phyloP scores from a whole-genome alignment of 192 early-diverging fungal genomes.

The Coemansia aciculifera region DNA sequence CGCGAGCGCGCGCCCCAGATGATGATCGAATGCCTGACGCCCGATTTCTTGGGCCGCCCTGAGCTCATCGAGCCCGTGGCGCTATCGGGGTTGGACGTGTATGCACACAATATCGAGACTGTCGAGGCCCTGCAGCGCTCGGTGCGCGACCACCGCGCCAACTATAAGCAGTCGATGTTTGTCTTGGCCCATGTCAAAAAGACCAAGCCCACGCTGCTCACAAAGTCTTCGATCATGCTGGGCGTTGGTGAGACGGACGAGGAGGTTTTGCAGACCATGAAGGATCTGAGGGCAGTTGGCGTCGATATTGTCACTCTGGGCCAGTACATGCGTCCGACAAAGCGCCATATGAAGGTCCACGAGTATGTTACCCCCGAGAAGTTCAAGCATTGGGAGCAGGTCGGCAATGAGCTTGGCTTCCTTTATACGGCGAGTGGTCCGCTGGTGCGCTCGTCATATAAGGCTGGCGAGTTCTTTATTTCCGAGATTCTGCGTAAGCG shows the following conservation, averaged over 20 bases:
- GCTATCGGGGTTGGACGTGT: constrained; percentile 90
- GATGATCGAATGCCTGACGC: constrained; percentile 94
- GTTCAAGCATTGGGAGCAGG: constrained; percentile 83
- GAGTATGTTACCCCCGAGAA: constrained; percentile 92
- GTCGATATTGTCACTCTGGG: constrained; percentile 96
- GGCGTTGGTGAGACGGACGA: constrained; percentile 95
- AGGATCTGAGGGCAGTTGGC: constrained; percentile 74
- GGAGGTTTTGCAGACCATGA: constrained; percentile 85
- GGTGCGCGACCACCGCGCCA: constrained; percentile 91
- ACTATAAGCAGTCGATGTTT: constrained; percentile 86
- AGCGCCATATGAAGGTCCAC: constrained; percentile 96
- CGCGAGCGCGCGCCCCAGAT: constrained; percentile 89
- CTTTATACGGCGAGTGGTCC: constrained; percentile 95
- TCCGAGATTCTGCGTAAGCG: constrained; percentile 73
- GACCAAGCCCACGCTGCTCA: constrained; percentile 75
- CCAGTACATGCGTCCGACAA: constrained; percentile 99
- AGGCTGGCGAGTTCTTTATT: constrained; percentile 97
- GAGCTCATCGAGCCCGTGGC: constrained; percentile 82
- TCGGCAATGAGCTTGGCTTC: constrained; percentile 85
- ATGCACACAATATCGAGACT: constrained; percentile 98
- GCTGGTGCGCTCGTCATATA: constrained; percentile 91
- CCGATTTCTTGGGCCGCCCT: constrained; percentile 85
- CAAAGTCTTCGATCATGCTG: constrained; percentile 98
- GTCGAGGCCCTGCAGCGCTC: constrained; percentile 85
- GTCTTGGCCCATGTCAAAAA: constrained; percentile 88